Evolutionary conservation across 495 filamentous ascomycete genomes (phyloP), one percentile per base, ranked within the genome.

Genomic region (Podospora australis): DNA sequence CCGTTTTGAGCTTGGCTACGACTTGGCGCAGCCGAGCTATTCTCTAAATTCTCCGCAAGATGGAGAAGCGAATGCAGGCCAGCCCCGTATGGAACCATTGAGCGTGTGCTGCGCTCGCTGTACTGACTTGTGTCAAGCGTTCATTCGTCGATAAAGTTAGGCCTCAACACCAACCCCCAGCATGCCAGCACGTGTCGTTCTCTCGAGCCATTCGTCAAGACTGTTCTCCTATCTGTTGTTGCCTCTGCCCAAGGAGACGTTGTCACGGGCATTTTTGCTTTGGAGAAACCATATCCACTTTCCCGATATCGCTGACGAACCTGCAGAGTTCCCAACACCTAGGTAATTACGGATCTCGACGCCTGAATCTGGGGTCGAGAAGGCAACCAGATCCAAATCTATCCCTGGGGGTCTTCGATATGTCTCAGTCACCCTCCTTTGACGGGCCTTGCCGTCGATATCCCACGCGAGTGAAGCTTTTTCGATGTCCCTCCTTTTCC

Each of bases 41-140:
- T n/a, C n/a, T n/a, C n/a, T n/a, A n/a, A 10, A 34, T 49, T 59
- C 43, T 52, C 50, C 53, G 25, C 30, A 50, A n/a, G 43, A 42
- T 44, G 46, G 44, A 40, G 43, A 44, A 52, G 30, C 38, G 47
- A 47, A 60, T 40, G 57, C 53, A 51, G 42, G 50, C 49, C 50
- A 44, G 43, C 42, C 46, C 46, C 50, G 45, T 56, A 47, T 46
- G 53, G 54, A 50, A 50, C 48, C 46, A 49, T 50, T 43, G 40
- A 43, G 20, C 5, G 40, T 21, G 7, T 8, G 23, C 13, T 16
- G 28, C 23, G 20, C 40, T 45, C n/a, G 44, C 55, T 19, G 53
- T 56, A 47, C 48, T 60, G 59, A 51, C 52, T 63, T 65, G 62
- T 65, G 62, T 63, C 62, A 65, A 52, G 22, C 50, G 42, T 45